These are phyloP conservation scores for Cunninghamia lanceolata DNA, from an alignment of 75 land plant species.

Conservation along the genomic window DNA sequence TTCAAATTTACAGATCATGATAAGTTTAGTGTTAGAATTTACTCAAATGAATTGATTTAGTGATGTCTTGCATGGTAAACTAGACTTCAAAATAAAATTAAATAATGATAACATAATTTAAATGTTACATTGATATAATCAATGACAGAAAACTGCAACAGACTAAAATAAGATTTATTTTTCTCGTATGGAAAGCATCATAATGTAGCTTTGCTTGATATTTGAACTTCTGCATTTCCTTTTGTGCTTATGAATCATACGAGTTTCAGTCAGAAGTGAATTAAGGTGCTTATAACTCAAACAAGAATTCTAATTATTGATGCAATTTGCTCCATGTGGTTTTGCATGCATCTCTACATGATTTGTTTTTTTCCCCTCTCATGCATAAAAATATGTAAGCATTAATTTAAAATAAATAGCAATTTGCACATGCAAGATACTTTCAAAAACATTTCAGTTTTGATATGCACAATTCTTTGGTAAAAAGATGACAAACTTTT, in stretches of 20 bases:
- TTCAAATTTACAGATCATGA: too few relatives aligned
- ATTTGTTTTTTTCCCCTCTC: background rate
- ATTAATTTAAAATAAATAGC: background rate
- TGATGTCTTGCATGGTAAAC: background rate
- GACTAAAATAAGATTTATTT: background rate
- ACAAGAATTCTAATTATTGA: background rate
- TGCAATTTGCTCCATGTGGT: background rate
- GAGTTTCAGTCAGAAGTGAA: background rate
- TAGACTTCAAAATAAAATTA: background rate
- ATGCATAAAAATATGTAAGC: background rate
- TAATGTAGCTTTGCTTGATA: background rate
- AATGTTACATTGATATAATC: background rate
- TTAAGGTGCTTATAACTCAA: background rate
- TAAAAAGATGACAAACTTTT: background rate
- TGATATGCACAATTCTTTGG: background rate
- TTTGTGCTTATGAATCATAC: background rate
- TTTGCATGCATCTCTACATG: background rate
- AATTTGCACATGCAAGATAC: background rate
- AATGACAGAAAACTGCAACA: background rate
- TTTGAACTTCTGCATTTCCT: background rate
- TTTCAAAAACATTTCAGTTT: background rate
- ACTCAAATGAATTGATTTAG: background rate
- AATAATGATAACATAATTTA: background rate
- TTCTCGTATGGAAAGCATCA: background rate
- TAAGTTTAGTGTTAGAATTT: background rate